Evolutionary conservation across 148 eudicot genomes (phyloP).

Genomic region (Beta vulgaris): DNA sequence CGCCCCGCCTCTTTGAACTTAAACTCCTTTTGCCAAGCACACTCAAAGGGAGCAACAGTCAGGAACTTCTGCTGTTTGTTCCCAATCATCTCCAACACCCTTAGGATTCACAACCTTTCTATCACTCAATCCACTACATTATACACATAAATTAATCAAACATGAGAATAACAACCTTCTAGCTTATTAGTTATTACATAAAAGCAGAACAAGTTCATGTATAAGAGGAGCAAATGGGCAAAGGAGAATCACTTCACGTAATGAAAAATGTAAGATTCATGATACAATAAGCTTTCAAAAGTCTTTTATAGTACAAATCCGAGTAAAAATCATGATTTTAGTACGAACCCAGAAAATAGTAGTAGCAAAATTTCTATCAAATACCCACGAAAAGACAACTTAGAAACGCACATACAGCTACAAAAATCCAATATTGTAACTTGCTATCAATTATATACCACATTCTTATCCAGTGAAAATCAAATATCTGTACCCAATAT

Average conservation of each 20-base stretch:
- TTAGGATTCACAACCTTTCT: not conserved
- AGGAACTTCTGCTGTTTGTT: constrained; percentile 66
- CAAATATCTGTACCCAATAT: constrained; percentile 7
- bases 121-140: constrained; percentile 1
- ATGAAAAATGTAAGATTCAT: constrained; percentile 5
- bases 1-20: constrained; percentile 89
- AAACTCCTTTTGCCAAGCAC: constrained; percentile 84
- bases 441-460: constrained; percentile 42
- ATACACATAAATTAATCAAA: constrained; percentile 18
- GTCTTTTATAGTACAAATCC: constrained; percentile 19
- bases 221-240: not conserved
- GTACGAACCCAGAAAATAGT: constrained; percentile 33
- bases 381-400: constrained; percentile 25
- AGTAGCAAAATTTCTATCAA: constrained; percentile 28
- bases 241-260: not conserved
- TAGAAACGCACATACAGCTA: constrained; percentile 23
- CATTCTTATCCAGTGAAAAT: constrained; percentile 40
- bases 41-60: constrained; percentile 94
- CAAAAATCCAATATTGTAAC: constrained; percentile 25
- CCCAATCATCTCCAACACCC: constrained; percentile 43
- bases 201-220: not conserved
- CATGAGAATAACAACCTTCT: not conserved
- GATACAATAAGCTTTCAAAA: not conserved
- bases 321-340: constrained; percentile 17
- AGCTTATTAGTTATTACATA: not conserved